phyloP scores from a whole-genome alignment of 192 early-diverging fungal species.

The Radiomyces spectabilis region DNA sequence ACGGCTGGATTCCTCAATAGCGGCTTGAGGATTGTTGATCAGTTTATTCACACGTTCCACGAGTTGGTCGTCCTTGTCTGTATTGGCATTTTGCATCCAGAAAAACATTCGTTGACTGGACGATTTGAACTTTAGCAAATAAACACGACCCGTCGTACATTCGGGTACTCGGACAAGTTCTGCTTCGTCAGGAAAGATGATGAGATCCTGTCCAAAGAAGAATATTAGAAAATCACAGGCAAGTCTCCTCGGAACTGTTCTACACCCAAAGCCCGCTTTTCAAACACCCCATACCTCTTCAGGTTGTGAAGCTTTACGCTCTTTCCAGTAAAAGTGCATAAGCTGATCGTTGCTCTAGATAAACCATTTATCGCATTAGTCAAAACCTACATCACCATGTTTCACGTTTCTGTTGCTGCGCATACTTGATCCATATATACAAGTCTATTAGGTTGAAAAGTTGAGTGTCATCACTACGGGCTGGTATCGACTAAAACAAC shows the following conservation, averaged over 20 bases:
- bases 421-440: slow-evolving; percentile 54
- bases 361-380: not conserved
- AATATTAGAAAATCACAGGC: not conserved
- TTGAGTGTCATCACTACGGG: no score
- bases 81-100: slow-evolving; percentile 73
- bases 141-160: slow-evolving; percentile 65
- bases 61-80: slow-evolving; percentile 50
- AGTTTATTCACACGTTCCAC: slow-evolving; percentile 48
- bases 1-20: slow-evolving; percentile 15
- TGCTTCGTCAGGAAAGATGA: slow-evolving; percentile 74
- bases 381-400: no score
- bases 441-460: slow-evolving; percentile 29
- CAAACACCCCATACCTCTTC: slow-evolving; percentile 34
- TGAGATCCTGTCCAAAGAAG: slow-evolving; percentile 41
- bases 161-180: slow-evolving; percentile 42
- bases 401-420: no score
- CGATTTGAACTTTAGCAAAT: slow-evolving; percentile 74
- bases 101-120: slow-evolving; percentile 73
- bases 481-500: no score
- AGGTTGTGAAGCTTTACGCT: slow-evolving; percentile 40
- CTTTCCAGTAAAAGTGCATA: slow-evolving; percentile 79
- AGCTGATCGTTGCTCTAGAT: slow-evolving; percentile 57
- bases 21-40: slow-evolving; percentile 40
- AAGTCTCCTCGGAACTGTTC: not conserved
- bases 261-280: not conserved